Evolutionary conservation across 371 early-diverging fungal genomes (phyloP).

Genomic region (Dipsacomyces acuminosporus): DNA sequence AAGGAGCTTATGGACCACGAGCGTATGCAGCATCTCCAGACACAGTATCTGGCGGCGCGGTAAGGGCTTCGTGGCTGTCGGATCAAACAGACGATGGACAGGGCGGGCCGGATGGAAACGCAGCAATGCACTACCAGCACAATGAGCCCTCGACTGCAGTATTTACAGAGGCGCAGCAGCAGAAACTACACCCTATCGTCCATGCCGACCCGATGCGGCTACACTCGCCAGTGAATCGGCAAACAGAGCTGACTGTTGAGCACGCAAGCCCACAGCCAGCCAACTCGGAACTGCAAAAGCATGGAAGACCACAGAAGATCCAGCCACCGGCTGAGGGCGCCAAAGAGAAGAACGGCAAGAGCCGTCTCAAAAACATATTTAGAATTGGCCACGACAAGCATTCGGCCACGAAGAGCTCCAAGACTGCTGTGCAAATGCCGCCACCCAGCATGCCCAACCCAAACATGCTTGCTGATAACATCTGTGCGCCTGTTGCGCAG

Average conservation of each 20-base stretch:
- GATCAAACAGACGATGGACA: too few species aligned
- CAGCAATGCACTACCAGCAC: neutral
- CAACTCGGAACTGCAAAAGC: slow-evolving; percentile 3
- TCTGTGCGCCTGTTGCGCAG: neutral
- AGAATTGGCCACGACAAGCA: slow-evolving; percentile 17
- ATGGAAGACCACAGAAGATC: slow-evolving; percentile 1
- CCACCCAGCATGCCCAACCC: too few species aligned
- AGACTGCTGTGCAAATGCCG: too few species aligned
- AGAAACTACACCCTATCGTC: slow-evolving; percentile 29
- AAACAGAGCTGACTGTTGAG: neutral
- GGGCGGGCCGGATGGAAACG: too few species aligned
- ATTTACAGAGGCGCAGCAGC: slow-evolving; percentile 27
- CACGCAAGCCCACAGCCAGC: neutral
- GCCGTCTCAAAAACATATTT: slow-evolving; percentile 41
- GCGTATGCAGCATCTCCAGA: too few species aligned
- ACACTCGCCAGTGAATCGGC: neutral
- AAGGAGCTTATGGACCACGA: neutral
- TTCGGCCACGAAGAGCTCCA: too few species aligned
- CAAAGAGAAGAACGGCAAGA: slow-evolving; percentile 35
- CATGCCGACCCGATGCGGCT: slow-evolving; percentile 12
- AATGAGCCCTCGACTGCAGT: neutral
- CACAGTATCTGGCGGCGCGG: too few species aligned
- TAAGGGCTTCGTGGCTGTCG: too few species aligned
- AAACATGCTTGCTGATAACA: neutral
- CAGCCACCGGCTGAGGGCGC: neutral